Evolutionary conservation across 805 yeast species (phyloP), one percentile per base, ranked within the genome.

Genomic region (Metschnikowia proteae): DNA sequence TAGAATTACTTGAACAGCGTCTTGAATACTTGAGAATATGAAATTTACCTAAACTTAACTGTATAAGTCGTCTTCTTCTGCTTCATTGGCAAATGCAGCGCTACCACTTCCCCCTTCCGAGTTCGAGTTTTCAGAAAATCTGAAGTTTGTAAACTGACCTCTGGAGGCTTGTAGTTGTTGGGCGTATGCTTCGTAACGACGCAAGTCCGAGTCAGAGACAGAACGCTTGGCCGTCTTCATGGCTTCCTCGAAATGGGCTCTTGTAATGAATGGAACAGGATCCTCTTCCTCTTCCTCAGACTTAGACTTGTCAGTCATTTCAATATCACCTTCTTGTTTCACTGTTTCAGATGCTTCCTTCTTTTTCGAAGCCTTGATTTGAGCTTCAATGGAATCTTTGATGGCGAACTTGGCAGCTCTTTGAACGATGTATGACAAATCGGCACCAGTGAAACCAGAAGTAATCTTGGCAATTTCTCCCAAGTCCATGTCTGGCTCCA

Each of bases 361-460:
- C 57, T 75, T 77, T 59, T 67, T 71, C 13, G 61, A 55, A 17
- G 61, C 42, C 57, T 63, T 69, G 45, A 71, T 60, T 43, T 64
- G 64, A 28, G 97, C 97, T 70, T 90, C 97, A 65, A 94, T 94
- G 52, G 96, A 86, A 63, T 94, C 99, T 74, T 95, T 94, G 66
- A 94, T 94, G 55, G 99, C 99, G 70, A 87, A 92, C 75, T 94
- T 94, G 58, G 99, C 99, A 46, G 99, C 84, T 75, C 99, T 89
- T 79, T 94, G 99, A 47, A 88, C 99, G 71, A 94, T 91, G 75
- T 91, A 94, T 36, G 88, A 83, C 74, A 94, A 82, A 78, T 94
- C 99, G 47, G 99, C 99, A 85, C 99, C 99, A 43, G 97, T 87
- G 81, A 94, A 94, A 25, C 99, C 99, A 61, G 86, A 82, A n/a